Base-by-base conservation (phyloP, 169 alveolate species). In the Eimeria tenella region DNA sequence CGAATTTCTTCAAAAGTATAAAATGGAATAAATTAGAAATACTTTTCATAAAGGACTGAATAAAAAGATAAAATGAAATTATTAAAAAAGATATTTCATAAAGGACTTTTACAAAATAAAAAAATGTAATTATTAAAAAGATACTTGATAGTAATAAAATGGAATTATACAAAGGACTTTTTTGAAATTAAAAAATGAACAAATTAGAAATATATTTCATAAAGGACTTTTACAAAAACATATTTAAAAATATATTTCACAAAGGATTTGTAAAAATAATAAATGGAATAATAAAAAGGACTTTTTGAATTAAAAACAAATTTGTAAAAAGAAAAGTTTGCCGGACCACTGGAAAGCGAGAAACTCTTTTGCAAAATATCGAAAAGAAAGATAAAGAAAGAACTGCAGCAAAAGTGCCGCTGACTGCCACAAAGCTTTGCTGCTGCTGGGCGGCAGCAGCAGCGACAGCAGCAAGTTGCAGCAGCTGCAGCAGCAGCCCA, bases 361-460 rank as follows among this genome's bases (percentile, higher is more conserved):
- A 31, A 71, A 71, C 82, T 71, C 82, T 13, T 23, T 71, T 50
- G 53, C 82, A 71, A 71, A 71, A 21, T 21, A 71, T 7, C 82
- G 49, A 31, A 71, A 71, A 42, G 53, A 71, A 21, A 71, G 55
- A 71, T 71, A 71, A 71, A 71, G 49, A 31, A 71, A 8, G 23
- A 71, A 71, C 82, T 71, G 82, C 49, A 21, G 55, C 5, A 15
- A 31, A 8, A 31, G 17, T 10, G 23, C 49, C 1, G 53, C 49
- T 31, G 82, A n/a, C 82, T 71, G 56, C 82, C 82, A 71, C 15
- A 71, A 4, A 31, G 55, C 23, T 7, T 50, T 25, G 53, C 53
- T 5, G 55, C 15, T 10, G 49, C 82, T 42, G n/a, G 53, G 53
- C 13, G 82, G 82, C 50, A 71, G 82, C 55, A 71, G 56, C 50